Conservation (phyloP, 441 rosid species). For the Populus hybrid region DNA sequence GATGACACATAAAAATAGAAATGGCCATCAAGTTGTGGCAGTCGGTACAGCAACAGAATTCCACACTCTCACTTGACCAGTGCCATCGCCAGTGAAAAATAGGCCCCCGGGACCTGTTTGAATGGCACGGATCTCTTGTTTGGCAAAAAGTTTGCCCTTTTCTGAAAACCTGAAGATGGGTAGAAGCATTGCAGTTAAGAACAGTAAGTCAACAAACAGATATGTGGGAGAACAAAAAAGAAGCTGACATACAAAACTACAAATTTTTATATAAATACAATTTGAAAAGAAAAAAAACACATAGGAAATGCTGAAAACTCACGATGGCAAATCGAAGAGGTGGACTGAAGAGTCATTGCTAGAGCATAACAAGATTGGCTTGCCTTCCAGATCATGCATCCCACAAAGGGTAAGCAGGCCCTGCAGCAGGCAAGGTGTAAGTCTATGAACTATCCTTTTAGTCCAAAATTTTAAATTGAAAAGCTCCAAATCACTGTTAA, state of each 20-base stretch:
- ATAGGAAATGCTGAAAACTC: slow-evolving; percentile 33
- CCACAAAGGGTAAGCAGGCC: slow-evolving; percentile 83
- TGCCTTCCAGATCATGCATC: slow-evolving; percentile 82
- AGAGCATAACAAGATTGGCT: slow-evolving; percentile 80
- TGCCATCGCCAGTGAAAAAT: slow-evolving; percentile 92
- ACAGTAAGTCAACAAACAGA: not conserved
- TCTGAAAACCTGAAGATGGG: slow-evolving; percentile 60
- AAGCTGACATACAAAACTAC: not conserved
- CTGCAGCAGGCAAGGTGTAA: slow-evolving; percentile 39
- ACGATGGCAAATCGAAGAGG: slow-evolving; percentile 93
- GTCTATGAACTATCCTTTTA: not conserved
- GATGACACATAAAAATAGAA: slow-evolving; percentile 6
- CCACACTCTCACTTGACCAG: slow-evolving; percentile 96
- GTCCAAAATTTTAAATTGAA: not conserved
- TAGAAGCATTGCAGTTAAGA: not conserved
- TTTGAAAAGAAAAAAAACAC: not conserved
- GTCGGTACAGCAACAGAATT: slow-evolving; percentile 55
- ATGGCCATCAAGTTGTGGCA: slow-evolving; percentile 24
- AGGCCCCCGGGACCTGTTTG: slow-evolving; percentile 79
- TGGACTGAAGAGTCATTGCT: slow-evolving; percentile 81
- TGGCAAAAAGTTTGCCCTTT: slow-evolving; percentile 86
- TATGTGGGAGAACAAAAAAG: not conserved
- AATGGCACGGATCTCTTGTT: slow-evolving; percentile 78
- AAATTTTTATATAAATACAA: not conserved
- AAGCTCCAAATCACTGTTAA: not conserved